Evolutionary conservation across 2,329 filamentous ascomycete genomes (phyloP).

Genomic region (Aspergillus sp.): DNA sequence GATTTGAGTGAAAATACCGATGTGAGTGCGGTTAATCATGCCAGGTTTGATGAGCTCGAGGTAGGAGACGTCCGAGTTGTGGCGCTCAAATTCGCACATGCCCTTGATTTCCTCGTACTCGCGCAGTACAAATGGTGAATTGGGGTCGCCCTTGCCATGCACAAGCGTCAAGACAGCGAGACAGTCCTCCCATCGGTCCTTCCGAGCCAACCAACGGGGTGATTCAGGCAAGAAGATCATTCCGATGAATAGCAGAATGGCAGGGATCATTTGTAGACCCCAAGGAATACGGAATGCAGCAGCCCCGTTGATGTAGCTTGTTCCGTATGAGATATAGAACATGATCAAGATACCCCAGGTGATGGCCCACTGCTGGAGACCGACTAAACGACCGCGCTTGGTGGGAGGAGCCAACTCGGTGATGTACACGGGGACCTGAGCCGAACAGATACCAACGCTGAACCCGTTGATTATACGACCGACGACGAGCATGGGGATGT

Average conservation of each 20-base stretch:
- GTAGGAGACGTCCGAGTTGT: constrained; percentile 68
- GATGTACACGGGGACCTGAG: constrained; percentile 69
- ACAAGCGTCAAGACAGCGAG: constrained; percentile 54
- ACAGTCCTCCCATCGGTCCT: constrained; percentile 58
- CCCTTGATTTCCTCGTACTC: constrained; percentile 74
- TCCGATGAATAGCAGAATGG: constrained; percentile 57
- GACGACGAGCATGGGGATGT: constrained; percentile 68
- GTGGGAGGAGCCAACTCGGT: constrained; percentile 62
- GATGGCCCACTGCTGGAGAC: constrained; percentile 72
- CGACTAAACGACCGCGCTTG: constrained; percentile 63
- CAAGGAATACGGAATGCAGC: constrained; percentile 64
- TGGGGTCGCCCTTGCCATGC: constrained; percentile 64
- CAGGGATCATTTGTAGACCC: constrained; percentile 65
- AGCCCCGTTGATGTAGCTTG: constrained; percentile 58
- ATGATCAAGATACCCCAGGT: constrained; percentile 70
- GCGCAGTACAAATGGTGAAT: constrained; percentile 63
- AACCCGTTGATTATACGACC: constrained; percentile 71
- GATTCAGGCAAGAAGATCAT: constrained; percentile 56
- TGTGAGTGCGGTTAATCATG: constrained; percentile 72
- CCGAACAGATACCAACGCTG: constrained; percentile 72
- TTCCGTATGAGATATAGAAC: constrained; percentile 65
- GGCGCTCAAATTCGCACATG: constrained; percentile 70
- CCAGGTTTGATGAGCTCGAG: constrained; percentile 69
- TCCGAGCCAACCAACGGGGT: constrained; percentile 63
- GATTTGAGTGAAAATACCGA: constrained; percentile 72